Base-by-base conservation (phyloP, 371 early-diverging fungal genomes). In the Rhizopus stolonifer region DNA sequence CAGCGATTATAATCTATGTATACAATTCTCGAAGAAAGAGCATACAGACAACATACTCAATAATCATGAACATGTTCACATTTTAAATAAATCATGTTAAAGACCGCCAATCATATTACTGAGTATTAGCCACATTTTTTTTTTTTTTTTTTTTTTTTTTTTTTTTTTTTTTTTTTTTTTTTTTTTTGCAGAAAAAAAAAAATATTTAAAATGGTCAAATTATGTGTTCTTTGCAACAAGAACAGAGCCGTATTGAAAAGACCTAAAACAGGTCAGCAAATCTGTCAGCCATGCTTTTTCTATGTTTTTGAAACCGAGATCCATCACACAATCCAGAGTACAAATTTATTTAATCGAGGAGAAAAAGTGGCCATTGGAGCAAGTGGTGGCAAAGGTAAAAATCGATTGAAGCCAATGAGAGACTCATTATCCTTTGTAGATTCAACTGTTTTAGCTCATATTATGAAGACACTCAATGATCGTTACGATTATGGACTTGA, bases 391-490 rank as follows among this genome's bases (percentile, higher is more conserved):
- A 99, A 99, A 83, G 92, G 90, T 89, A 62, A 18, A 21, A 32
- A 22, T 11, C 25, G 0, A 5, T n/a, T n/a, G n/a, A n/a, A n/a
- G n/a, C n/a, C n/a, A 40, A 23, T 17, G 33, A 23, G 13, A 26
- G 45, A n/a, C 18, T 25, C 7, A 48, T 19, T 32, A 11, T 46
- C 10, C 13, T 15, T 24, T n/a, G 22, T 59, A 92, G 99, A 99
- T 75, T 96, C 97, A 1, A 99, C 99, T 10, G 99, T 99, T 17
- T 80, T 99, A 13, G 99, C 99, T 3, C 88, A 98, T 74, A 90
- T 99, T 11, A 75, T 99, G 82, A 95, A 95, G 68, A 68, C 85
- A 17, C 80, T 99, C 53, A 99, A 99, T 71, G 92, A 95, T 52
- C 85, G 94, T 33, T 86, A 99, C 76, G 74, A 88, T 51, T 99